A percentile compares a stretch with the other conserved stretches of the same genome.
These are phyloP conservation scores for Microbotryum saponariae DNA, from an alignment of 1,284 basidiomycete genomes.

Conservation along the genomic window DNA sequence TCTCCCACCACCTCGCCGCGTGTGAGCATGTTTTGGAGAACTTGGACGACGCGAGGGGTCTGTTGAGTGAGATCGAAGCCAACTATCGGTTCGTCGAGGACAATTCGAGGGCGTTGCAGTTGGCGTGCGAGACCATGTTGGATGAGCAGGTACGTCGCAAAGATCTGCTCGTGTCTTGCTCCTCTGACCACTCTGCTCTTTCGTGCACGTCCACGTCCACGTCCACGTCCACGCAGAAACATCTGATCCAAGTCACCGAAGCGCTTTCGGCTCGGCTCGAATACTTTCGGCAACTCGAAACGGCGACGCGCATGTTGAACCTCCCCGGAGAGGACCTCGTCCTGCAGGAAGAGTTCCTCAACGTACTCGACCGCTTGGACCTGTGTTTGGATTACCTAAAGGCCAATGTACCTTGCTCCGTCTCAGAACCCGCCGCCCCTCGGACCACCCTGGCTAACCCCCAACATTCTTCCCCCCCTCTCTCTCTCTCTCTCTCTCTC, in stretches of 20 bases:
- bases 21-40: constrained; percentile 63
- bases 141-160: constrained; percentile 63
- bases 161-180: not conserved
- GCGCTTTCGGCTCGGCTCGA: constrained; percentile 67
- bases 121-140: constrained; percentile 77
- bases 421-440: not conserved
- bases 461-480: not conserved
- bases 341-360: constrained; percentile 75
- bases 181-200: not conserved
- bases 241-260: constrained; percentile 65
- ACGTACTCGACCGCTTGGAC: constrained; percentile 87
- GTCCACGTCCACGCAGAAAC: constrained; percentile 49
- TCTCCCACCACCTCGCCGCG: constrained; percentile 62
- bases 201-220: not conserved
- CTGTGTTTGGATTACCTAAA: constrained; percentile 82
- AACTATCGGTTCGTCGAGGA: constrained; percentile 80
- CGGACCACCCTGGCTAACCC: not conserved
- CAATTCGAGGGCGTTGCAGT: constrained; percentile 73
- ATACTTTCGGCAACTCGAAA: constrained; percentile 85
- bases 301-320: constrained; percentile 81
- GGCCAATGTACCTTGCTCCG: constrained; percentile 58
- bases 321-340: constrained; percentile 84
- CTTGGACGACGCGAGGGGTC: constrained; percentile 61
- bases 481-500: not conserved
- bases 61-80: constrained; percentile 70